phyloP scores from a whole-genome alignment of 2,329 filamentous ascomycete species.

The Truncatella angustata region DNA sequence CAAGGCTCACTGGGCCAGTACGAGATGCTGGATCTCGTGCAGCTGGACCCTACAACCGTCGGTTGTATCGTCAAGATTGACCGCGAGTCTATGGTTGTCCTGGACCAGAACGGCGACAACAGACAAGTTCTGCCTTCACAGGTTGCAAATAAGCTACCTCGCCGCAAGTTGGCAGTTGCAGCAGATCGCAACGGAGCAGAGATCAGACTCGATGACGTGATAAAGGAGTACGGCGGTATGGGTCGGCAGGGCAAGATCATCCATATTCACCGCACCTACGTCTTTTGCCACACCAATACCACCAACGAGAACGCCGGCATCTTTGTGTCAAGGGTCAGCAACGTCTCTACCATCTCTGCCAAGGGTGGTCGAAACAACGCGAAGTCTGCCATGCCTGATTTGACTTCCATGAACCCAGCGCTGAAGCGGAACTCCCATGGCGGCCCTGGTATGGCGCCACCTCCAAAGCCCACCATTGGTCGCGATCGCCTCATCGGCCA shows the following conservation, averaged over 20 bases:
- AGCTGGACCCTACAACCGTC: constrained; percentile 89
- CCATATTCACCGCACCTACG: constrained; percentile 88
- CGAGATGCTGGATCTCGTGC: constrained; percentile 88
- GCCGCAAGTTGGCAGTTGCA: constrained; percentile 80
- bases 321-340: constrained; percentile 81
- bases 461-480: constrained; percentile 70
- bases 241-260: constrained; percentile 84
- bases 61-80: constrained; percentile 94
- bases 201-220: constrained; percentile 86
- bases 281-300: constrained; percentile 84
- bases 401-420: constrained; percentile 90
- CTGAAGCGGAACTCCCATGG: constrained; percentile 67
- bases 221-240: constrained; percentile 87
- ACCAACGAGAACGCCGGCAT: constrained; percentile 85
- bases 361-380: constrained; percentile 80
- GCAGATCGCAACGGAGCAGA: constrained; percentile 92
- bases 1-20: constrained; percentile 84
- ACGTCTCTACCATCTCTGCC: constrained; percentile 87
- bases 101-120: constrained; percentile 86
- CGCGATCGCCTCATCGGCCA: constrained; percentile 86
- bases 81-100: constrained; percentile 81
- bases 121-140: constrained; percentile 86
- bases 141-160: constrained; percentile 84
- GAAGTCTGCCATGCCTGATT: constrained; percentile 65
- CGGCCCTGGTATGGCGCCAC: constrained; percentile 57